These are phyloP conservation scores for Saururus chinensis DNA, from an alignment of 164 flowering plant genomes.

Conservation along the genomic window DNA sequence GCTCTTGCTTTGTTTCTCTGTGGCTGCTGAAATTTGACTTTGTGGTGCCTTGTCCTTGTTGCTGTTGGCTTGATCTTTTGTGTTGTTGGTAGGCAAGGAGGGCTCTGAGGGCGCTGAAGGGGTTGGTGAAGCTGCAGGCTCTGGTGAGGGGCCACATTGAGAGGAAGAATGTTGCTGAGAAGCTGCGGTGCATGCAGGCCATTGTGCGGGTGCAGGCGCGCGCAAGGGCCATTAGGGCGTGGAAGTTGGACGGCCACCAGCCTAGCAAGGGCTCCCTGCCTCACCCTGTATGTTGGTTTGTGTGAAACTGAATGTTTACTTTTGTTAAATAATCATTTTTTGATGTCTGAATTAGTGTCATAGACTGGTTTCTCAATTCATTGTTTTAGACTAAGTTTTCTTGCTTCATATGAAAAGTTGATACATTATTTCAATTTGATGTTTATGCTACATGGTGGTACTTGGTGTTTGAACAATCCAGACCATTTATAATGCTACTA, in stretches of 20 bases:
- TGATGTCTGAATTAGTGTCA: background rate
- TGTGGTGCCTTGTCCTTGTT: background rate
- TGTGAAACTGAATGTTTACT: background rate
- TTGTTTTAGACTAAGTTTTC: no score
- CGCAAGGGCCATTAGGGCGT: slow-evolving; percentile 49
- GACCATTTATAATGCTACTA: no score
- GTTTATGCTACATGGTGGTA: no score
- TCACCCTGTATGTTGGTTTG: slow-evolving; percentile 1
- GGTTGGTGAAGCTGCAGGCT: slow-evolving; percentile 87
- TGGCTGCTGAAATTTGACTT: background rate
- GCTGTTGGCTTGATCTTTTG: background rate
- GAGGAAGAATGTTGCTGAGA: slow-evolving; percentile 68
- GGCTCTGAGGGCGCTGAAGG: slow-evolving; percentile 80
- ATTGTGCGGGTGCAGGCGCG: slow-evolving; percentile 74
- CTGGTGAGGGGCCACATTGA: slow-evolving; percentile 85
- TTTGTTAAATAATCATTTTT: background rate
- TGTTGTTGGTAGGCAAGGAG: slow-evolving; percentile 62
- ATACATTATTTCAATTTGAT: no score
- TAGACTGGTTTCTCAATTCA: no score
- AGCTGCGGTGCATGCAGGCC: slow-evolving; percentile 77
- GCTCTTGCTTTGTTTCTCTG: no score
- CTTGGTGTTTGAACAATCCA: no score
- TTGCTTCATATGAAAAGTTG: no score
- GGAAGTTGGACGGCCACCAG: background rate
- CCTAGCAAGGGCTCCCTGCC: background rate